Conservation (phyloP, 1,284 basidiomycete genomes). For the Rhodotorula sp. region DNA sequence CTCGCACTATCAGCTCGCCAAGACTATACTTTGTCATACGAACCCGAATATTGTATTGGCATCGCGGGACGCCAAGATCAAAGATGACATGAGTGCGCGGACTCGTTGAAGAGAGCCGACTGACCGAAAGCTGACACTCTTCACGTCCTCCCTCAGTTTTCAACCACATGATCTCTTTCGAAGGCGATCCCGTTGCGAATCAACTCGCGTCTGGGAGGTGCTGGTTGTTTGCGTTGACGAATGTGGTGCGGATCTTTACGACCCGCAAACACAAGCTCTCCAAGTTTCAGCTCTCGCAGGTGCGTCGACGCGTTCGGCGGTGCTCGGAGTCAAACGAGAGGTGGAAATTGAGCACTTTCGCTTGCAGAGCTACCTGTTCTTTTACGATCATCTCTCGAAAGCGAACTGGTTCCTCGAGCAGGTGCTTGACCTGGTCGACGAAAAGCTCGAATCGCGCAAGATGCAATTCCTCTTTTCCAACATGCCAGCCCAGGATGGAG, state of each 20-base stretch:
- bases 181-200: slow-evolving; percentile 72
- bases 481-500: slow-evolving; percentile 81
- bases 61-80: slow-evolving; percentile 4
- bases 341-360: slow-evolving; percentile 49
- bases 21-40: slow-evolving; percentile 72
- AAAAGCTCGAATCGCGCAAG: slow-evolving; percentile 64
- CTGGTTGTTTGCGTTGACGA: slow-evolving; percentile 10
- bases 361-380: slow-evolving; percentile 79
- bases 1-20: slow-evolving; percentile 59
- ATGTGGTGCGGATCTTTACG: slow-evolving; percentile 63
- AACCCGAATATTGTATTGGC: slow-evolving; percentile 67
- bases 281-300: slow-evolving; percentile 63
- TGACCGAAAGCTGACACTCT: slow-evolving; percentile 13
- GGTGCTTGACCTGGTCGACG: slow-evolving; percentile 70
- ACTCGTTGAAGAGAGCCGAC: neutral
- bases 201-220: slow-evolving; percentile 80
- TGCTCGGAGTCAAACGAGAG: no score
- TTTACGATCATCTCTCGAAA: slow-evolving; percentile 49
- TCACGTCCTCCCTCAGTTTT: slow-evolving; percentile 63
- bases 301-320: neutral
- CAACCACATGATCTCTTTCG: slow-evolving; percentile 72
- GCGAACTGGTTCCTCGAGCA: slow-evolving; percentile 89
- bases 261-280: slow-evolving; percentile 79
- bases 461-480: slow-evolving; percentile 70
- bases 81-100: slow-evolving; percentile 14